Percentiles rank a stretch among this genome's conserved stretches.
phyloP scores from a whole-genome alignment of 2,329 filamentous ascomycete species.

The Penicillium oxalicum region DNA sequence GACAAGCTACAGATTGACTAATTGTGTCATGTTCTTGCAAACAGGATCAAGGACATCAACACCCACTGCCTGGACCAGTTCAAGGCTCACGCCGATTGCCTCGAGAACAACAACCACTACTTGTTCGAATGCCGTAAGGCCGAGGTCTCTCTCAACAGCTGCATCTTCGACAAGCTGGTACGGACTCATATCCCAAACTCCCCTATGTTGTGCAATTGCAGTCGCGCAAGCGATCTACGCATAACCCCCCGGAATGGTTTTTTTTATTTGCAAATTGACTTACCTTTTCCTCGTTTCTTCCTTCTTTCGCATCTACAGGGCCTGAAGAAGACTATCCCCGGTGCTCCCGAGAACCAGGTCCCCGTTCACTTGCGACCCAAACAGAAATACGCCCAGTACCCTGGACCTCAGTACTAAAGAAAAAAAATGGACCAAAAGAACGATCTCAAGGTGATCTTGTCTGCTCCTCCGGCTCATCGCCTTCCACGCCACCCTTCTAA shows the following conservation, averaged over 20 bases:
- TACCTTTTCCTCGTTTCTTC: neutral
- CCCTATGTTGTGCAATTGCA: neutral
- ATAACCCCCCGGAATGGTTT: neutral
- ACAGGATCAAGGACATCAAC: conserved; percentile 89
- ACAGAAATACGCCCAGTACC: conserved; percentile 40
- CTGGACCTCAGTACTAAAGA: conserved; percentile 34
- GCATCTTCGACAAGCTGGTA: conserved; percentile 93
- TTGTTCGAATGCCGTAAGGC: conserved; percentile 87
- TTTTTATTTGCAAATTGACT: neutral
- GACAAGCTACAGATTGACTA: too few relatives aligned
- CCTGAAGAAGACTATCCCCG: conserved; percentile 74
- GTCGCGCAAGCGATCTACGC: neutral
- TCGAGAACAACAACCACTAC: conserved; percentile 97
- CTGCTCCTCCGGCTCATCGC: conserved; percentile 2
- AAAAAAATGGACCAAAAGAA: too few relatives aligned
- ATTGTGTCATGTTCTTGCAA: neutral
- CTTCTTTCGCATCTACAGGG: conserved; percentile 47
- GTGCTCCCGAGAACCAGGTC: conserved; percentile 61
- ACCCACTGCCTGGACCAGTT: conserved; percentile 89
- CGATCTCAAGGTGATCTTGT: neutral
- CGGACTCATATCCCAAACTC: conserved; percentile 24
- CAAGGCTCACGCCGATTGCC: conserved; percentile 86
- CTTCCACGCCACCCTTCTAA: neutral
- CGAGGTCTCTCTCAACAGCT: conserved; percentile 89
- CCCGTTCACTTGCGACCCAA: conserved; percentile 67